These are phyloP conservation scores for Salvia rosmarinus DNA, from an alignment of 257 asterid species.

Conservation along the genomic window DNA sequence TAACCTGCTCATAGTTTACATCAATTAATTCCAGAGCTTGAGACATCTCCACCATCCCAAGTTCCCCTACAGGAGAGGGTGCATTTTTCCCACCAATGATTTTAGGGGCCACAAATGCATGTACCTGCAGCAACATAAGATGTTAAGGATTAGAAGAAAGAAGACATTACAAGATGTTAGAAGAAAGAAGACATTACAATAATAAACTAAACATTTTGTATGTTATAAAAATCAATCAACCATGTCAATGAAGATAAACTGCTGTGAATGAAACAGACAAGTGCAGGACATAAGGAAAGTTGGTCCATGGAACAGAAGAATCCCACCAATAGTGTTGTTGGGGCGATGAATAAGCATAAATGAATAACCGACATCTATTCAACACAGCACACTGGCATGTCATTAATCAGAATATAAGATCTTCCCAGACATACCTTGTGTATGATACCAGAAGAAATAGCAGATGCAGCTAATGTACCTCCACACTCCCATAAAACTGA, in stretches of 20 bases:
- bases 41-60: slow-evolving; percentile 99
- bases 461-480: slow-evolving; percentile 95
- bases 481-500: slow-evolving; percentile 98
- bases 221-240: neutral
- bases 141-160: neutral
- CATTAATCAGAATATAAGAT: neutral
- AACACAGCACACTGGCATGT: neutral
- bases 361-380: neutral
- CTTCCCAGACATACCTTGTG: slow-evolving; percentile 65
- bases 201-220: neutral
- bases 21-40: slow-evolving; percentile 87
- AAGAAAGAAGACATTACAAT: neutral
- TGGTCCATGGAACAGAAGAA: no score
- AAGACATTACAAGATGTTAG: neutral
- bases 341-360: no score
- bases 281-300: no score
- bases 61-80: slow-evolving; percentile 95
- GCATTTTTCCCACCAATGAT: slow-evolving; percentile 94
- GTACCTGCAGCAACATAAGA: slow-evolving; percentile 57
- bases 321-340: no score
- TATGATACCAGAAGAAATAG: slow-evolving; percentile 82
- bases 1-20: slow-evolving; percentile 81
- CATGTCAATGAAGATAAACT: no score
- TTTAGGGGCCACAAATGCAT: slow-evolving; percentile 96
- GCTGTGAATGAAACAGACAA: no score